Evolutionary conservation across 2,329 filamentous ascomycete genomes (phyloP).

Genomic region (Dichotomopilus funicola): DNA sequence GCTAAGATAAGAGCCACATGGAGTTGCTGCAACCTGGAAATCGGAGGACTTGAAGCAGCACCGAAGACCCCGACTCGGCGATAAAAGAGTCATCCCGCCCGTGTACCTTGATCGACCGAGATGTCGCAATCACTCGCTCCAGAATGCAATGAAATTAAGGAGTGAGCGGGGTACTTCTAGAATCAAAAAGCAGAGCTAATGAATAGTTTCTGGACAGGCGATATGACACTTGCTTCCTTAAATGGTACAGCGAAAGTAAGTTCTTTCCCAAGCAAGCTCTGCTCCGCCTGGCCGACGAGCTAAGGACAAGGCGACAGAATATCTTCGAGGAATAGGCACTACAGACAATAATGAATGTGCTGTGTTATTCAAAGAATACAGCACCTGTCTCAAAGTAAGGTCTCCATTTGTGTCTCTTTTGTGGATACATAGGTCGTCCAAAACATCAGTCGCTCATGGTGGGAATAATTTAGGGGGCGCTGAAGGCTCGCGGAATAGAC

Average conservation of each 20-base stretch:
- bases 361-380: slow-evolving; percentile 80
- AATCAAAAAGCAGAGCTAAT: neutral
- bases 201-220: slow-evolving; percentile 47
- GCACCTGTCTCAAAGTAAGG: slow-evolving; percentile 72
- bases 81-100: too few species aligned
- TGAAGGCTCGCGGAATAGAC: slow-evolving; percentile 88
- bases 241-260: slow-evolving; percentile 98
- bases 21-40: too few species aligned
- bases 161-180: slow-evolving; percentile 51
- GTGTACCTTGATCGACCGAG: neutral
- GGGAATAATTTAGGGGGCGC: slow-evolving; percentile 54
- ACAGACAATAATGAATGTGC: slow-evolving; percentile 75
- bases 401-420: too few species aligned
- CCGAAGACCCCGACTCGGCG: too few species aligned
- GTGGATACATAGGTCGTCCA: neutral
- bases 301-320: slow-evolving; percentile 53
- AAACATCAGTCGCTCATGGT: neutral
- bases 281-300: neutral
- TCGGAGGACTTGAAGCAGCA: too few species aligned
- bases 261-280: neutral
- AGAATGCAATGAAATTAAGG: slow-evolving; percentile 92
- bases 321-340: slow-evolving; percentile 75
- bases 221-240: slow-evolving; percentile 95
- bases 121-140: slow-evolving; percentile 96
- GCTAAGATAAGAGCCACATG: too few species aligned